Percentiles rank a stretch among this genome's conserved stretches.
Conservation (phyloP, 306 rosid species). For the Cucumis cinereus region DNA sequence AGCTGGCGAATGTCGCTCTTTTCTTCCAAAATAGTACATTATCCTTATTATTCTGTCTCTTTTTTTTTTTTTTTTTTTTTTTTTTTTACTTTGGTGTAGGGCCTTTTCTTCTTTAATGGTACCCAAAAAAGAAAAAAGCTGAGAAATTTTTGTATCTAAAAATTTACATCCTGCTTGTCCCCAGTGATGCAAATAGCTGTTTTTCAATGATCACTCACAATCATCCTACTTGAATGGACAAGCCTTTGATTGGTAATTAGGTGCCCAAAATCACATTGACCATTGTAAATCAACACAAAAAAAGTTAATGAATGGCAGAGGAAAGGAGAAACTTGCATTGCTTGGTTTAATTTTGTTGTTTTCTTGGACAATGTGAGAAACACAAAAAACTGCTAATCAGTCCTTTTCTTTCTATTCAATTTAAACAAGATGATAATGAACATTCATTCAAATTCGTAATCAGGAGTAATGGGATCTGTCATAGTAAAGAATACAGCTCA, state of each 20-base stretch:
- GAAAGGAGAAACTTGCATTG: background rate
- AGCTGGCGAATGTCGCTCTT: background rate
- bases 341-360: background rate
- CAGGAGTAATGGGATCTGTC: background rate
- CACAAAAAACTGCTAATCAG: background rate
- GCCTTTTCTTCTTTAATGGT: background rate
- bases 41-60: background rate
- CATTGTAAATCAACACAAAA: background rate
- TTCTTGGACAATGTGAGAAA: background rate
- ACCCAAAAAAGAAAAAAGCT: background rate
- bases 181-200: background rate
- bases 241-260: background rate
- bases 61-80: no score
- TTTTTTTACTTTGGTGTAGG: background rate
- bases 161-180: background rate
- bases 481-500: background rate
- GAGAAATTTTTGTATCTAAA: background rate
- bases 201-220: background rate
- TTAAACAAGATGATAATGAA: background rate
- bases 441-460: background rate
- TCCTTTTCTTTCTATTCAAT: background rate
- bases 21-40: constrained; percentile 1
- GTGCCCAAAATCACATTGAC: background rate
- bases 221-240: background rate
- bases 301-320: background rate